Evolutionary conservation across 768 basidiomycete species (phyloP), one percentile per base, ranked within the genome.

Genomic region (Suillus spraguei): DNA sequence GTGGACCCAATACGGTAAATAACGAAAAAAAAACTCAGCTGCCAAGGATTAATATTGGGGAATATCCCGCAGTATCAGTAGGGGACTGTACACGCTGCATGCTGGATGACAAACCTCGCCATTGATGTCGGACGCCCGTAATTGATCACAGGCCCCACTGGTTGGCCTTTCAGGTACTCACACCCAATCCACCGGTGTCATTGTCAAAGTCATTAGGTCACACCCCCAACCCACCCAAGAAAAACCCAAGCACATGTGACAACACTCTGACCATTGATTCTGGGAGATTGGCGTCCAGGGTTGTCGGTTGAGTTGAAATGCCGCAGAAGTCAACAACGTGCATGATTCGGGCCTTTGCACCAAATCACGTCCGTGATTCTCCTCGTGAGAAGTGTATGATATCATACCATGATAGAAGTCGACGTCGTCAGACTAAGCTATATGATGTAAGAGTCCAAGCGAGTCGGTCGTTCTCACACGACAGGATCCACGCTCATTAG

Each of bases 101-200:
- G n/a, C n/a, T 14, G 14, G 5, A 50, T 50, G 24, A 50, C 46
- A 16, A 49, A 28, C 24, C 24, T 17, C 49, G 28, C 50, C 32
- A 52, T 17, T 52, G 50, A 52, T 20, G n/a, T 46, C 44, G 50
- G 50, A 52, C 50, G 50, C 28, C 50, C 50, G 32, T 52, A 10
- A 32, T 16, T 3, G 49, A 13, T 28, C 24, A 24, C 6, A 46
- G 41, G 14, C 47, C n/a, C 2, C 28, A 28, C 28, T 28, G 28
- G 28, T 28, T 28, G 28, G 28, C 28, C 28, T 28, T 28, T 28
- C 14, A 50, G 50, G 28, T 6, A 33, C 28, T 3, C 50, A 32
- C 50, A 20, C 17, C 32, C 28, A 52, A 52, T 52, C 32, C 28
- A 28, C 28, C 28, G 28, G 28, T 28, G 28, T 28, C 28, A 28